Base-by-base conservation (phyloP, 257 asterid genomes). In the Scutellaria galericulata region DNA sequence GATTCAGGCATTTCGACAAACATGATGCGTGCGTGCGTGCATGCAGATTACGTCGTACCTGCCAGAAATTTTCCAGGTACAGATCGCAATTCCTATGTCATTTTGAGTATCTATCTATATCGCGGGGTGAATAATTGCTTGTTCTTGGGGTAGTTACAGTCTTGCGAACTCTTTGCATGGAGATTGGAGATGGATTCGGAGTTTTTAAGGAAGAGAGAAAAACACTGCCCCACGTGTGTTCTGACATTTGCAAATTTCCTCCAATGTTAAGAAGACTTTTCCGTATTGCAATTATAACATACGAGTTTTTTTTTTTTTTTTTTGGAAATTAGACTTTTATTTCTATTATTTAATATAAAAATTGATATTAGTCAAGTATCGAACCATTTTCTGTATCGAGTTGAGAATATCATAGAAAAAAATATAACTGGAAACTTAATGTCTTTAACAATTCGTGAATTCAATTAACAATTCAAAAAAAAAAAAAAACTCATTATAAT, bases 161-260 rank as follows among this genome's bases (percentile, higher is more conserved):
- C 56, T 53, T 1, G 60, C 70, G 50, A 41, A 63, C 72, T 73
- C 44, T 7, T 59, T 46, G 63, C 44, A 47, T 45, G 84, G 66
- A 71, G 75, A 63, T 41, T 58, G 79, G 79, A 64, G 68, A 51
- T 60, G 80, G 75, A 66, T 73, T 81, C 82, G 85, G 83, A 81
- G 78, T 5, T 74, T 78, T 75, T 65, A 71, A 65, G 82, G 80
- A 74, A 74, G 72, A 64, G 75, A 53, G 70, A 5, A 64, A 68
- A 64, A 44, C 52, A 52, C 42, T 50, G 45, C 70, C 53, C 52
- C 82, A 70, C 80, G 82, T 73, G 79, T 77, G 73, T 51, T 66
- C 50, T 51, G 5, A 42, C 63, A 31, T 72, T 64, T 46, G 57
- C 73, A 37, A 13, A 51, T 8, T 58, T 44, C 20, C 47, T 14